Conservation (phyloP, 2,329 filamentous ascomycete genomes). For the Sordariomycetes sp. region DNA sequence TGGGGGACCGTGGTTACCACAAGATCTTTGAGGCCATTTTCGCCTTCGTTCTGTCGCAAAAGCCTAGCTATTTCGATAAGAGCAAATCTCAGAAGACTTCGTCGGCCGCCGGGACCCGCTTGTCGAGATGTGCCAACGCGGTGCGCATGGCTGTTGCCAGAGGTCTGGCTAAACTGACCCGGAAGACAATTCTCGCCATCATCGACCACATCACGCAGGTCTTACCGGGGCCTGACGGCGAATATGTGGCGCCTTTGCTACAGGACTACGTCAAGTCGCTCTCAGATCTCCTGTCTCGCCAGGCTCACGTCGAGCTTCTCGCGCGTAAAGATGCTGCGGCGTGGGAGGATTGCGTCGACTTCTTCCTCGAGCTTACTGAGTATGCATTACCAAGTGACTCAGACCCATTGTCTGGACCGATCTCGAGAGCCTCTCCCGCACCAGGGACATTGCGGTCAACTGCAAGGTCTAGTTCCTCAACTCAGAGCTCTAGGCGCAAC, state of each 20-base stretch:
- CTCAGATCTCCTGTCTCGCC: conserved; percentile 58
- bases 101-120: conserved; percentile 40
- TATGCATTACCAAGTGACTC: conserved; percentile 32
- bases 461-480: conserved; percentile 16
- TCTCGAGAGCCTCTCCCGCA: conserved; percentile 28
- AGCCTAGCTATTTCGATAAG: conserved; percentile 49
- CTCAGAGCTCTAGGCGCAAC: conserved; percentile 18
- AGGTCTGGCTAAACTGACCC: conserved; percentile 57
- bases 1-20: conserved; percentile 74
- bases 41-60: conserved; percentile 57
- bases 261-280: conserved; percentile 74
- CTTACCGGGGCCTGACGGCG: conserved; percentile 51
- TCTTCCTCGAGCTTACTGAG: conserved; percentile 57
- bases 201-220: conserved; percentile 75
- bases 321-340: conserved; percentile 42
- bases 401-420: conserved; percentile 21
- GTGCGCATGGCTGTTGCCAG: conserved; percentile 64
- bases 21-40: conserved; percentile 77
- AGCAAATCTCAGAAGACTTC: conserved; percentile 36
- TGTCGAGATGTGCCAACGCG: conserved; percentile 61
- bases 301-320: conserved; percentile 74
- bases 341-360: conserved; percentile 63
- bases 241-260: conserved; percentile 59
- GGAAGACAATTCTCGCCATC: conserved; percentile 70
- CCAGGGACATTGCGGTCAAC: conserved; percentile 23